Evolutionary conservation across 257 asterid genomes (phyloP), one percentile per base, ranked within the genome.

Genomic region (Gentiana straminea): DNA sequence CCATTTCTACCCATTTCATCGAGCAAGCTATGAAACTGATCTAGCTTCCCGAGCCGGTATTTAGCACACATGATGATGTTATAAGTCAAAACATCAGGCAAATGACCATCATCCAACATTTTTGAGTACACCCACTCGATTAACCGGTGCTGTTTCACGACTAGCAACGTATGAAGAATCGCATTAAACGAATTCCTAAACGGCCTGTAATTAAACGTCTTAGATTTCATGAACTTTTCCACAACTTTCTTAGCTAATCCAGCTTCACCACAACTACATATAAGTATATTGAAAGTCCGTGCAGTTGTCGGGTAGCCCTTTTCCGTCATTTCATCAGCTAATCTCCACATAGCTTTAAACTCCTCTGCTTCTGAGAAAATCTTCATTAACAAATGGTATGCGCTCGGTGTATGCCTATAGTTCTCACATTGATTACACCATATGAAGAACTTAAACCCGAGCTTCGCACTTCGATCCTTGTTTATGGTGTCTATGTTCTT

Each of bases 41-140:
- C 90, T 54, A 81, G 70, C 66, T 92, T 88, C 57, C 98, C 97
- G 49, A 81, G 81, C 64, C 94, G 72, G 71, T 78, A 83, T 65
- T 92, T 88, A 9, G 97, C 83, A 64, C 93, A 92, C 87, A 92
- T 76, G 48, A 88, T 69, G 62, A 88, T 74, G 76, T 92, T 92
- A 68, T 83, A 92, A 41, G 98, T 88, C 54, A 92, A 71, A 57
- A 84, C 76, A 62, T 92, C 97, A 12, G 98, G 97, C 47, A 76
- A 74, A 71, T 85, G 85, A 34, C 94, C 97, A 56, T 83, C 79
- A 48, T 35, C 76, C 71, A 85, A 52, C 98, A 92, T 92, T 68
- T 76, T 86, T 62, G 72, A 75, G 71, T 92, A 80, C 55, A 88
- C 97, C 98, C 98, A 92, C 75, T 92, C 98, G 10, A 92, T 73